A percentile compares a stretch with the other conserved stretches of the same genome.
phyloP scores from a whole-genome alignment of 768 basidiomycete genomes.

The Amanita subjunquillea region DNA sequence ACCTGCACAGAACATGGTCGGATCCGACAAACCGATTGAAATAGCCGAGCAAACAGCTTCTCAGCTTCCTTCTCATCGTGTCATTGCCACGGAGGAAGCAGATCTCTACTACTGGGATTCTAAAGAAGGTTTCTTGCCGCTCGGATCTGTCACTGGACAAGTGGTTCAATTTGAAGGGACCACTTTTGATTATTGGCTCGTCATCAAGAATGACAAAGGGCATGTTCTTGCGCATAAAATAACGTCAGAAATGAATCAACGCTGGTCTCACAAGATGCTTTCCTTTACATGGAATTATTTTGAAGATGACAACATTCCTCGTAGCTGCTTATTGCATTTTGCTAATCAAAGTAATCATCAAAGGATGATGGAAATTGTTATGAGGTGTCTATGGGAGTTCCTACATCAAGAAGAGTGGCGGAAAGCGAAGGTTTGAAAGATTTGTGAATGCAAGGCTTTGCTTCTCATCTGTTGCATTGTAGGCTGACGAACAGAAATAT shows the following conservation, averaged over 20 bases:
- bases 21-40: background rate
- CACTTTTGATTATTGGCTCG: constrained; percentile 49
- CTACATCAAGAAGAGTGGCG: constrained; percentile 63
- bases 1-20: constrained; percentile 2
- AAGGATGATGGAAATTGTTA: constrained; percentile 52
- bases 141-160: constrained; percentile 44
- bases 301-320: constrained; percentile 38
- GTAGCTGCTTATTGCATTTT: constrained; percentile 83
- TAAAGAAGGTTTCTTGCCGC: constrained; percentile 35
- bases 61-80: background rate
- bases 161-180: constrained; percentile 36
- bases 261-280: constrained; percentile 45
- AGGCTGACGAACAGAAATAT: constrained; percentile 85
- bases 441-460: background rate
- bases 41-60: background rate
- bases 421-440: constrained; percentile 60
- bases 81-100: constrained; percentile 33
- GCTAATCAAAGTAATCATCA: constrained; percentile 41
- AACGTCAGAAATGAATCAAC: constrained; percentile 59
- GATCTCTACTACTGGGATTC: constrained; percentile 59
- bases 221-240: constrained; percentile 54
- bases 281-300: constrained; percentile 89
- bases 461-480: constrained; percentile 1
- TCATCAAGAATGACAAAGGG: constrained; percentile 39
- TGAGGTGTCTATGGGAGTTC: constrained; percentile 71